These are phyloP conservation scores for Eleusine coracana DNA, from an alignment of 176 grass and related monocot genomes.

Conservation along the genomic window DNA sequence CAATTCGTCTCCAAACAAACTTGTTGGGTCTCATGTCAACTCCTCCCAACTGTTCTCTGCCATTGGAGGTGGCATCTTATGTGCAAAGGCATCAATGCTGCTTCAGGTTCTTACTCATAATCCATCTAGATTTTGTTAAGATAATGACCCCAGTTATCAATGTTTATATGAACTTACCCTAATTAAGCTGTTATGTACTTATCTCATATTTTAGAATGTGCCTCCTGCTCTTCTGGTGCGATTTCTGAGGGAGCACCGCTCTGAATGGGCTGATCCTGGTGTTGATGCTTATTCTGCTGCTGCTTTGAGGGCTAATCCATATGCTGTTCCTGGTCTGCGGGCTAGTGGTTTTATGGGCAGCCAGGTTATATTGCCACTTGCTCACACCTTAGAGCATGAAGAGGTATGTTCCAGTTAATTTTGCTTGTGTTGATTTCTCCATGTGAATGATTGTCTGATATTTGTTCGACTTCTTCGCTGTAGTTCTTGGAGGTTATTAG, in stretches of 20 bases:
- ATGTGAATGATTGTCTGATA: background rate
- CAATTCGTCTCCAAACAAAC: conserved; percentile 86
- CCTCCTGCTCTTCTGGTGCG: conserved; percentile 80
- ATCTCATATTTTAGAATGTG: conserved; percentile 70
- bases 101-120: conserved; percentile 67
- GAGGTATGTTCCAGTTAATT: conserved; percentile 65
- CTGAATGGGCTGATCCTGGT: conserved; percentile 89
- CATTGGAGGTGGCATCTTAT: conserved; percentile 76
- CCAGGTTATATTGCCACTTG: conserved; percentile 93
- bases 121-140: background rate
- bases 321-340: conserved; percentile 68
- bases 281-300: conserved; percentile 92
- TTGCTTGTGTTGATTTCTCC: background rate
- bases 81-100: conserved; percentile 98
- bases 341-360: conserved; percentile 72
- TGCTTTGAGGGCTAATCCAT: conserved; percentile 76
- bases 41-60: conserved; percentile 58
- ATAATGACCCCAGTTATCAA: conserved; percentile 8
- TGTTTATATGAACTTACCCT: conserved; percentile 13
- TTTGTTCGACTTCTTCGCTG: conserved; percentile 30
- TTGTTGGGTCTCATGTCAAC: conserved; percentile 69
- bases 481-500: conserved; percentile 96
- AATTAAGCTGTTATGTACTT: background rate
- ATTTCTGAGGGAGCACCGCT: conserved; percentile 92
- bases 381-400: conserved; percentile 91